phyloP scores from a whole-genome alignment of 2,329 filamentous ascomycete species.

The Apiospora aurea region DNA sequence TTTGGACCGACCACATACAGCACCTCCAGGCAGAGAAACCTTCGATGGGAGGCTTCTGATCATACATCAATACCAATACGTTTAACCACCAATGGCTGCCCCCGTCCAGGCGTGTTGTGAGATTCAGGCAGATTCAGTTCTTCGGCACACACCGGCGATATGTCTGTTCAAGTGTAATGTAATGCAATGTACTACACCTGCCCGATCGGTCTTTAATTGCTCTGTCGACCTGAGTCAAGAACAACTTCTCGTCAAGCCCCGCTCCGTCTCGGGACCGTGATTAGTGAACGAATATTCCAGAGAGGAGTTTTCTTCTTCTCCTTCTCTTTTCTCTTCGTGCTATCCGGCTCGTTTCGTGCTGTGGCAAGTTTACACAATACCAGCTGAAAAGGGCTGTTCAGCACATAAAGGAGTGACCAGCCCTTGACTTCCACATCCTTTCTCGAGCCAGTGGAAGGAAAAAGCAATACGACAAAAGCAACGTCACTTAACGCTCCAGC shows the following conservation, averaged over 20 bases:
- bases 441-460: background rate
- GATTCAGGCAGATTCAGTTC: background rate
- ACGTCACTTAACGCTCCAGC: background rate
- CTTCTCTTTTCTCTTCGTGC: background rate
- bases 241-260: background rate
- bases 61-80: background rate
- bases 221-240: constrained; percentile 3
- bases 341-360: background rate
- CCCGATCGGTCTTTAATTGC: background rate
- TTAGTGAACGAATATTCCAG: background rate
- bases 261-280: background rate
- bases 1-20: background rate
- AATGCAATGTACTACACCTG: background rate
- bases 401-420: background rate
- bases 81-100: background rate
- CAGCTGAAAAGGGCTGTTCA: background rate
- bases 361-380: background rate
- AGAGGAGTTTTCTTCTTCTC: background rate
- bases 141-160: background rate
- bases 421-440: background rate
- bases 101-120: background rate
- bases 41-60: background rate
- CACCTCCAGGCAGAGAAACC: background rate
- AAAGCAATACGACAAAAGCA: background rate
- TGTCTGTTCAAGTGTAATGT: background rate